Evolutionary conservation across 1,284 basidiomycete genomes (phyloP).

Genomic region (Puccinia hordei): DNA sequence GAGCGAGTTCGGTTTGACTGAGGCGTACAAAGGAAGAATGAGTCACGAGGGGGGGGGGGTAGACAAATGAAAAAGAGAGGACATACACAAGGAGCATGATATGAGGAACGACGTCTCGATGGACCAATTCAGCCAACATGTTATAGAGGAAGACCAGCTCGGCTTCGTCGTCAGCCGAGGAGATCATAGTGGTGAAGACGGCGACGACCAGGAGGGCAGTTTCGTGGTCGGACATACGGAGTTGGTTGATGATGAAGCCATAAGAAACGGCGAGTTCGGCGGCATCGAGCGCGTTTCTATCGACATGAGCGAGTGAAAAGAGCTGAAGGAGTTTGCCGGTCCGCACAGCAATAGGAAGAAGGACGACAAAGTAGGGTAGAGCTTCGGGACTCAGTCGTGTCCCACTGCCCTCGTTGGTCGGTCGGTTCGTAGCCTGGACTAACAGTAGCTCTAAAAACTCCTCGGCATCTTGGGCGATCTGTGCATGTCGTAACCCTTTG

Average conservation of each 20-base stretch:
- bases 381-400: conserved; percentile 65
- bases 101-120: conserved; percentile 40
- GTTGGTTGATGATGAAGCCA: conserved; percentile 65
- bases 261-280: conserved; percentile 62
- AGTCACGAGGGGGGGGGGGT: too few species aligned
- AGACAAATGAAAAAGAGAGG: not conserved
- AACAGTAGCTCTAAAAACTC: conserved; percentile 44
- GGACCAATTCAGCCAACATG: conserved; percentile 73
- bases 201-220: conserved; percentile 74
- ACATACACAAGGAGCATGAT: conserved; percentile 50
- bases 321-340: conserved; percentile 36
- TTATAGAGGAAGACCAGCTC: conserved; percentile 79
- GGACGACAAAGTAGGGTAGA: conserved; percentile 77
- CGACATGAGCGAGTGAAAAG: conserved; percentile 67
- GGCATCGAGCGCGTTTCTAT: conserved; percentile 63
- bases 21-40: not conserved
- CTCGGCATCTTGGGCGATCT: conserved; percentile 48
- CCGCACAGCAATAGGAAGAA: conserved; percentile 70
- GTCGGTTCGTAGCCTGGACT: conserved; percentile 52
- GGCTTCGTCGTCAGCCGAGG: conserved; percentile 73
- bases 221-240: conserved; percentile 69
- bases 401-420: conserved; percentile 52
- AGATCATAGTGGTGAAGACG: conserved; percentile 74
- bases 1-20: conserved; percentile 42
- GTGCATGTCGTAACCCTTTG: conserved; percentile 74